These are phyloP conservation scores for Bullera alba DNA, from an alignment of 768 basidiomycete species.

Conservation along the genomic window DNA sequence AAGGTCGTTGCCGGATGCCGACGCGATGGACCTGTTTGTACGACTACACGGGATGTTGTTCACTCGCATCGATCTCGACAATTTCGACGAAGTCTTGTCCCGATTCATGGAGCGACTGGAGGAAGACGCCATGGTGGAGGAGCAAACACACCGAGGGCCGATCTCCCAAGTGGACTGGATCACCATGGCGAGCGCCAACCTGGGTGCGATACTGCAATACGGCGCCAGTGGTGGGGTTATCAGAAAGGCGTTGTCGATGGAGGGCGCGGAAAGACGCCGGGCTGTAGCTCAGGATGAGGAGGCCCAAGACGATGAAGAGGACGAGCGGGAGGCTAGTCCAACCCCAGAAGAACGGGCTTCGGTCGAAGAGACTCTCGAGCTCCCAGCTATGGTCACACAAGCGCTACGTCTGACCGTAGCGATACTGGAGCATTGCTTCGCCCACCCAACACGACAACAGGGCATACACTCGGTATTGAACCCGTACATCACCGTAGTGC, in stretches of 20 bases:
- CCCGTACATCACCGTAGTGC: conserved; percentile 75
- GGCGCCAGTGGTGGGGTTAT: conserved; percentile 68
- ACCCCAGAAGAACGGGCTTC: neutral
- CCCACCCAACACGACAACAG: conserved; percentile 51
- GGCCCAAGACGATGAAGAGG: conserved; percentile 61
- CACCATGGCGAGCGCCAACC: conserved; percentile 87
- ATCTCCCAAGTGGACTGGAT: conserved; percentile 69
- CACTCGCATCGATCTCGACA: conserved; percentile 88
- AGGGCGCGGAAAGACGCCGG: conserved; percentile 44
- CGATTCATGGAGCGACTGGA: conserved; percentile 80
- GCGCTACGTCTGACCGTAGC: conserved; percentile 72
- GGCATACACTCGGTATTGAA: conserved; percentile 56
- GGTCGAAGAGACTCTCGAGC: conserved; percentile 15
- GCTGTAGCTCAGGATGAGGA: conserved; percentile 48
- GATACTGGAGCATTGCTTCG: conserved; percentile 66
- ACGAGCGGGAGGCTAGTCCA: conserved; percentile 24
- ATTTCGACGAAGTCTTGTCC: conserved; percentile 71
- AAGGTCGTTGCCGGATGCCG: conserved; percentile 63
- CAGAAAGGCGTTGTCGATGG: conserved; percentile 55
- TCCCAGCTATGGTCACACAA: conserved; percentile 62
- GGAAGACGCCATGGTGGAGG: conserved; percentile 57
- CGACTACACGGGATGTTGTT: conserved; percentile 95
- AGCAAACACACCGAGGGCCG: conserved; percentile 4
- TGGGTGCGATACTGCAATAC: conserved; percentile 77
- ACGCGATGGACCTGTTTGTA: conserved; percentile 69